Conservation (phyloP, 163 green algal species). For the Scenedesmus sp. region DNA sequence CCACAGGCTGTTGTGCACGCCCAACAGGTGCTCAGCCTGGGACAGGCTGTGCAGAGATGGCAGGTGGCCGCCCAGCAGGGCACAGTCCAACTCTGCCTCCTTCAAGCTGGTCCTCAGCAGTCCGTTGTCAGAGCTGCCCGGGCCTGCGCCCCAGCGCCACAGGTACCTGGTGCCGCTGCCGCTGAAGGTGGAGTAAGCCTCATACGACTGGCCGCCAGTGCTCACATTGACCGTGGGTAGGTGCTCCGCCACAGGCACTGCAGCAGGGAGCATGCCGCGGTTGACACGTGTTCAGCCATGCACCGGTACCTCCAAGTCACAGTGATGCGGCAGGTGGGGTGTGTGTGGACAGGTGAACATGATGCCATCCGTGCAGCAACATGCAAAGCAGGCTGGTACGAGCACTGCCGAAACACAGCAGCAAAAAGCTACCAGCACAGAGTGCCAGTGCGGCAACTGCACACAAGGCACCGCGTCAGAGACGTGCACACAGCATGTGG, state of each 20-base stretch:
- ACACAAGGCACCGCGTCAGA: too few relatives aligned
- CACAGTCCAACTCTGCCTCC: not conserved
- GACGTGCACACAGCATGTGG: too few relatives aligned
- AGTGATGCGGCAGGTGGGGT: too few relatives aligned
- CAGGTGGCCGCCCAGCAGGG: not conserved
- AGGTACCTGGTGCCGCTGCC: not conserved
- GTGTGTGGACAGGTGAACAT: too few relatives aligned
- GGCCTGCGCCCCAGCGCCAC: not conserved
- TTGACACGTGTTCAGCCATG: too few relatives aligned
- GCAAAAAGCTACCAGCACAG: too few relatives aligned
- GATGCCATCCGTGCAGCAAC: too few relatives aligned
- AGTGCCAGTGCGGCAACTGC: too few relatives aligned
- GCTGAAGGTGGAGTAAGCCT: not conserved
- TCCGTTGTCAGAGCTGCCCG: not conserved
- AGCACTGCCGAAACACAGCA: too few relatives aligned
- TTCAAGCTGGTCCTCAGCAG: not conserved
- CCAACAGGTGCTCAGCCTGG: not conserved
- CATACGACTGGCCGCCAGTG: not conserved
- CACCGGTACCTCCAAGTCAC: too few relatives aligned
- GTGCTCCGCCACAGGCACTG: not conserved
- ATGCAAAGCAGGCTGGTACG: too few relatives aligned
- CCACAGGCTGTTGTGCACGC: constrained; percentile 1
- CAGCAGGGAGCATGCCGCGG: not conserved
- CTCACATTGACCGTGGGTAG: not conserved
- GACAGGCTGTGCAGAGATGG: not conserved